Evolutionary conservation across 2,329 filamentous ascomycete species (phyloP), one percentile per base, ranked within the genome.

Genomic region (Coleophoma eucalyptorum): DNA sequence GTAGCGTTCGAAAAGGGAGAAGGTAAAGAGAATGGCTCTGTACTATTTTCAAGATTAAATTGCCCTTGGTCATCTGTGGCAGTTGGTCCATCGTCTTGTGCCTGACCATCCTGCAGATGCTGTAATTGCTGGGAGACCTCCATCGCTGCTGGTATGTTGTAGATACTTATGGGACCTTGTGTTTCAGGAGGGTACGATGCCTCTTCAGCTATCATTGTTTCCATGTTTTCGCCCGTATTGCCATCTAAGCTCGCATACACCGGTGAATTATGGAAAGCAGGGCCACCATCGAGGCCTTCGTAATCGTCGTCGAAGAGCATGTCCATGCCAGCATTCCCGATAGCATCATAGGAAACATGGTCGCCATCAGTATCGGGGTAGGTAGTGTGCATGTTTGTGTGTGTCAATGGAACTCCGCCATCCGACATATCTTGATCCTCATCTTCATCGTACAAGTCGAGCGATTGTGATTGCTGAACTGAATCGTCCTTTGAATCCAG

Each of bases 351-450:
- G n/a, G 19, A 16, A 21, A 12, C 31, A n/a, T 31, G 42, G 42
- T 12, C 16, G 26, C 12, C 31, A 32, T 26, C n/a, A 4, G 59
- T 20, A 45, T 63, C 61, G 7, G 59, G 52, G 45, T 61, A 58
- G 49, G 62, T 57, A 53, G 64, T 41, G 40, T 62, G 61, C 33
- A 51, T 50, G 49, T 59, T 58, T 13, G 58, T 40, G 11, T 49
- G 41, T 15, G 47, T 56, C 45, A 62, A 53, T 26, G 50, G 46
- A 20, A 48, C 61, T 19, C 61, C 62, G 42, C 58, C 60, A 38
- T 64, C 62, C 12, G 60, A 60, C 62, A 65, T 65, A 40, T 64
- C 60, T 49, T 56, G 57, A 47, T 64, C 61, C 43, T 62, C 60
- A 40, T 64, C 60, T 33, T 43, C 50, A 41, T 50, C 31, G 26